Base-by-base conservation (phyloP, 2,329 filamentous ascomycete species). In the Bipolaris cookei region DNA sequence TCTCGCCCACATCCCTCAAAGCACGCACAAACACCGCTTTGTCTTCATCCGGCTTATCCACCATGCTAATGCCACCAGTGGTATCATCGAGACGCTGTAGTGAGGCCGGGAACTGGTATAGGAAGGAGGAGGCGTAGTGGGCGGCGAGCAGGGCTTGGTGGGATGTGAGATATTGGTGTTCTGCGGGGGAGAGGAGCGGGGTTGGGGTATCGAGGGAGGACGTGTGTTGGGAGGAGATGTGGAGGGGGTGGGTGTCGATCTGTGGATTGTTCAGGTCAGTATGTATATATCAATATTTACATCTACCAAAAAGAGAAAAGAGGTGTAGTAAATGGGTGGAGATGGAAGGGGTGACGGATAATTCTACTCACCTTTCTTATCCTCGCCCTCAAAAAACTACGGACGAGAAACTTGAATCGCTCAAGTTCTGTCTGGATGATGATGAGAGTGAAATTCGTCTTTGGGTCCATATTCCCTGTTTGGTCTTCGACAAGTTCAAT, bases 391-490 rank as follows among this genome's bases (percentile, higher is more conserved):
- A 99, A 78, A 64, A 94, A 89, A 63, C 90, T 90, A 59, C 95
- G 85, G 16, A 98, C 85, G 20, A 99, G 83, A 72, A 92, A 99
- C 79, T 97, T 97, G 78, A 91, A 96, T 43, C 95, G 84, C 76
- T 97, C 93, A 52, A 99, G 85, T 79, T 99, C 95, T 6, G 96
- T 98, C 81, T 99, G 95, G 52, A 97, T 88, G 61, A 99, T 90
- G 46, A 97, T 97, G 71, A 98, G 88, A 59, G 88, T 87, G 76
- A 99, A 97, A 75, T 97, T 98, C 63, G 91, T 89, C 76, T 90
- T 92, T 44, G 93, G 90, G 70, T 96, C 92, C 86, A 93, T 90
- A 71, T 90, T 88, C 61, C 90, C 90, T 11, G 90, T 94, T 83
- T 93, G 75, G 60, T 81, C 76, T 68, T 83, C 82, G 23, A 83